phyloP scores from a whole-genome alignment of 495 filamentous ascomycete species.

The Pseudevernia furfuracea region DNA sequence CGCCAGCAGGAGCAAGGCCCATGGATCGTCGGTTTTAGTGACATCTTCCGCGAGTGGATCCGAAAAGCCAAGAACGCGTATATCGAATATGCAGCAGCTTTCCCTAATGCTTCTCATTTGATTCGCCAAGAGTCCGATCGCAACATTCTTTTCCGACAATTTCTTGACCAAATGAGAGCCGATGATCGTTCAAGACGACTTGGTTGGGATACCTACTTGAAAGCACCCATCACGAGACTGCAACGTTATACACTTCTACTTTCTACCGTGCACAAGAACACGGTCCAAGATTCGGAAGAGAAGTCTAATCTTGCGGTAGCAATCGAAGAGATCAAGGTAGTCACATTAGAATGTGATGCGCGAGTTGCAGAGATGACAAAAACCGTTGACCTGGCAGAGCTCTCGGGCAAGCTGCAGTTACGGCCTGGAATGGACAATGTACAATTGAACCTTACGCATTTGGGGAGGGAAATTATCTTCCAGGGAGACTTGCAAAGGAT shows the following conservation, averaged over 20 bases:
- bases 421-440: conserved; percentile 81
- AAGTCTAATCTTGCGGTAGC: conserved; percentile 77
- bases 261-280: conserved; percentile 75
- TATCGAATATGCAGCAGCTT: conserved; percentile 84
- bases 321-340: conserved; percentile 89
- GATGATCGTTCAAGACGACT: conserved; percentile 78
- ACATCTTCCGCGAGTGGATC: conserved; percentile 98
- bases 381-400: conserved; percentile 81
- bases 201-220: conserved; percentile 91
- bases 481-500: conserved; percentile 84
- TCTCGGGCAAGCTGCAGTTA: conserved; percentile 73
- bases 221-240: conserved; percentile 84
- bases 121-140: conserved; percentile 77
- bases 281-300: conserved; percentile 76
- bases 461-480: conserved; percentile 81
- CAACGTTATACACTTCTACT: conserved; percentile 86
- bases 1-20: conserved; percentile 95
- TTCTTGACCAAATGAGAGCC: conserved; percentile 68
- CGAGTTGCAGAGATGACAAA: conserved; percentile 92
- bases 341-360: conserved; percentile 86
- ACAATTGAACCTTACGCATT: conserved; percentile 82
- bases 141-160: conserved; percentile 80
- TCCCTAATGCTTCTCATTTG: conserved; percentile 73
- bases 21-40: conserved; percentile 88
- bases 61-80: conserved; percentile 84